Base-by-base conservation (phyloP, 1,284 basidiomycete genomes). In the Bjerkandera adusta region DNA sequence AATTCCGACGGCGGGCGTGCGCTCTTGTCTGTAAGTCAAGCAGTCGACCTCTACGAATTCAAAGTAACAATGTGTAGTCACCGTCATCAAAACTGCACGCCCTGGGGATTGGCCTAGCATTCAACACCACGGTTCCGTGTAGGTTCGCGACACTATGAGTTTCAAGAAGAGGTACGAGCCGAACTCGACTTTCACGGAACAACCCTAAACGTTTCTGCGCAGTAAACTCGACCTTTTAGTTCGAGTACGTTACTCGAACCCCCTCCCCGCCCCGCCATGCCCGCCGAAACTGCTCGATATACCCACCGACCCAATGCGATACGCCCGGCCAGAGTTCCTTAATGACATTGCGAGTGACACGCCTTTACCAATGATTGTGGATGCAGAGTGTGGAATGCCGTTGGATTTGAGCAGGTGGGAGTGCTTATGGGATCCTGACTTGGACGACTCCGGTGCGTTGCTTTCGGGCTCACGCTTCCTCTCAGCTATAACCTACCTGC, bases 311-410 rank as follows among this genome's bases (percentile, higher is more conserved):
- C 85, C 92, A 10, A 75, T 79, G 61, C 88, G 94, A 32, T 92
- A 96, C 66, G 87, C 90, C 18, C 79, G 79, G 22, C 88, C 91
- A 13, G 85, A 88, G 58, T 94, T 93, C 57, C 76, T 94, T 20
- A 81, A 89, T 52, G 76, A 83, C 15, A 71, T 97, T 34, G 87
- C 89, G 1, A 81, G 85, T 40, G 88, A 89, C 37, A 81, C 83
- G 5, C 85, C 87, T 0, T 65, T 96, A 8, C 92, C 94, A 0
- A 92, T 97, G 89, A 85, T 97, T 50, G 85, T 96, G 1, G 94
- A 97, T 59, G 88, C 89, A 1, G 94, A 97, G 64, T 86, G 87
- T 59, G 94, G 94, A 1, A 95, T 97, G 92, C 92, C 93, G 0
- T 68, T 97, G 18, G 90, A 97, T 62, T 67, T 96, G 39, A 85